phyloP scores from a whole-genome alignment of 2,329 filamentous ascomycete genomes.

The Colletotrichum horii region DNA sequence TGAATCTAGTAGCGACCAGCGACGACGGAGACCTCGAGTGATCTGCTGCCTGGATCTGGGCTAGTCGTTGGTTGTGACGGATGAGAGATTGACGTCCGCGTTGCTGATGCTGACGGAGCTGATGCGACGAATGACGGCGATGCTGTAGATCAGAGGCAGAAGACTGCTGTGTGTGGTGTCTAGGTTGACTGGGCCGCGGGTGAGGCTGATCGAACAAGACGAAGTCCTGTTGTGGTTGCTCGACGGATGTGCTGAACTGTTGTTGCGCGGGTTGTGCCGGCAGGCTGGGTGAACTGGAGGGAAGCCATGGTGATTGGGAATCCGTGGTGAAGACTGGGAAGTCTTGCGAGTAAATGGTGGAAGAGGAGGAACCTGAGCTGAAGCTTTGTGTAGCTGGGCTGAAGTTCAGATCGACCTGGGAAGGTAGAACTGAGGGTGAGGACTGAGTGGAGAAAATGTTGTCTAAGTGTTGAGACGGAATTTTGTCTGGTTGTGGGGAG shows the following conservation, averaged over 20 bases:
- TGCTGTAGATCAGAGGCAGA: conserved; percentile 32
- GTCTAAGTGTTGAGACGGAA: conserved; percentile 59
- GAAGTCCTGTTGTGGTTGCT: conserved; percentile 70
- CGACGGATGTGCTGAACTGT: conserved; percentile 47
- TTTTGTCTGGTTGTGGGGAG: conserved; percentile 10
- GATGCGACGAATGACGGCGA: conserved; percentile 50
- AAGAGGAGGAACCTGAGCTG: conserved; percentile 59
- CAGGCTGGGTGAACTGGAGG: conserved; percentile 69
- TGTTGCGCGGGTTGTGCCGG: conserved; percentile 67
- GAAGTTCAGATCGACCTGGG: conserved; percentile 81
- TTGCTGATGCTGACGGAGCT: conserved; percentile 48
- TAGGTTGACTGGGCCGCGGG: conserved; percentile 49
- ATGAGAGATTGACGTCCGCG: conserved; percentile 37
- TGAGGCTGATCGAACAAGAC: conserved; percentile 71
- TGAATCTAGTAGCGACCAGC: conserved; percentile 64
- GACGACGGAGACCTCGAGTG: conserved; percentile 57
- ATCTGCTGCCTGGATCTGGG: conserved; percentile 63
- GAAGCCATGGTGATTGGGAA: conserved; percentile 81
- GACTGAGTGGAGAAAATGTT: conserved; percentile 68
- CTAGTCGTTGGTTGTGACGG: conserved; percentile 62
- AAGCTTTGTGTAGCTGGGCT: conserved; percentile 71
- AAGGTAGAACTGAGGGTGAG: conserved; percentile 73
- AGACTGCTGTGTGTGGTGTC: conserved; percentile 40
- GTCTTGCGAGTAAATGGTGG: conserved; percentile 69
- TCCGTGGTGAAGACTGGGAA: conserved; percentile 82